Base-by-base conservation (phyloP, 768 basidiomycete genomes). In the Pisolithus orientalis region DNA sequence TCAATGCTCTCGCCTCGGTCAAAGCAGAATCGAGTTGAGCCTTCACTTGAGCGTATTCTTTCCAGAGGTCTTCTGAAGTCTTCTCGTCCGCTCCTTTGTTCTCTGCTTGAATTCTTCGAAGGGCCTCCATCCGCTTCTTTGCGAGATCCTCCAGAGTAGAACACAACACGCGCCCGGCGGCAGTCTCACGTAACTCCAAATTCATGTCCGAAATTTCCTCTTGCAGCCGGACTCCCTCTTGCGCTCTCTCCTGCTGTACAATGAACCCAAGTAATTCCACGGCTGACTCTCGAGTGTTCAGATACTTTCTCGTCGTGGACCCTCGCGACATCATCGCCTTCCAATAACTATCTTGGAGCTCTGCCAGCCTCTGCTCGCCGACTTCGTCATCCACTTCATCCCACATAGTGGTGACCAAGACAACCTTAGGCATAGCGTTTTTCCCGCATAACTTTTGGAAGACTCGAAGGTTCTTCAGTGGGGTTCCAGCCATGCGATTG, bases 401-500 rank as follows among this genome's bases (percentile, higher is more conserved):
- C 43, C 43, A 44, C 43, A 44, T 44, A 0, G 43, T 44, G 6
- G 43, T 44, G 9, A 53, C 67, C 73, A 75, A 55, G 13, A 67
- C 54, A 5, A 75, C 66, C 14, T 67, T 66, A 0, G 56, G 53
- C 16, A 69, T 47, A 56, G 72, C 47, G 55, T 59, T 47, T 51
- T 52, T 17, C 52, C 68, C 67, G 17, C 67, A 68, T 3, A 68
- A n/a, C 31, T 57, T 46, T 40, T 37, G 47, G 44, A 75, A 72
- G 58, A 70, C 60, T 4, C 56, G 58, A 21, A 72, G 62, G 53
- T 72, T 70, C 37, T 58, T 68, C 24, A 63, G 47, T 0, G 69
- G 60, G 1, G 66, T 58, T 27, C 68, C 72, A 0, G 59, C 59
- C 64, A 74, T 66, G 1, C 71, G 63, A 44, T 68, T 67, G 44